Evolutionary conservation across 257 asterid species (phyloP).

Genomic region (Nicotiana noctiflora): DNA sequence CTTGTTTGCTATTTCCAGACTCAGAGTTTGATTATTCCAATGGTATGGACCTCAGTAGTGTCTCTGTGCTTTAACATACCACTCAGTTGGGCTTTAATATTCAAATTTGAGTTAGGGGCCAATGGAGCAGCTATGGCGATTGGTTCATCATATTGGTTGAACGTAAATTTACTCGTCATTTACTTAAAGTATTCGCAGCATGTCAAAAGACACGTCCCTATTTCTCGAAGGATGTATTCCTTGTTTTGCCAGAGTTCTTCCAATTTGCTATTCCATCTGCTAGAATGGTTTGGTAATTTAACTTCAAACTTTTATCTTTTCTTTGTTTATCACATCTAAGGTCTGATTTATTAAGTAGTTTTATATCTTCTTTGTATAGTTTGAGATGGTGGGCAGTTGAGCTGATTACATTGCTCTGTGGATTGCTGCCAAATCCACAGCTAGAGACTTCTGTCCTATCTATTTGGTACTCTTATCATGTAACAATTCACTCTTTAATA

Average conservation of each 20-base stretch:
- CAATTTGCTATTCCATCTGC: conserved; percentile 28
- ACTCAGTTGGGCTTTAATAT: conserved; percentile 58
- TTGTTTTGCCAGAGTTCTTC: conserved; percentile 41
- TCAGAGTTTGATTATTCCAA: conserved; percentile 68
- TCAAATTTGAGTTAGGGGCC: conserved; percentile 48
- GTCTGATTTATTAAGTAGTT: too few species aligned
- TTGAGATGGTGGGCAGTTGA: conserved; percentile 79
- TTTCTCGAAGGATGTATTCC: conserved; percentile 36
- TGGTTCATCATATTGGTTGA: conserved; percentile 64
- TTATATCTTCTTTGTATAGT: conserved; percentile 13
- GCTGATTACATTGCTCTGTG: conserved; percentile 54
- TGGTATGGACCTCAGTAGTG: conserved; percentile 55
- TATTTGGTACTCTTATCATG: conserved; percentile 33
- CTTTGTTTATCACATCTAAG: too few species aligned
- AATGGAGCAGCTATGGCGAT: conserved; percentile 70
- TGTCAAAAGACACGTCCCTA: conserved; percentile 35
- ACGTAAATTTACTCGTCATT: conserved; percentile 40
- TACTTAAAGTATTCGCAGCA: conserved; percentile 52
- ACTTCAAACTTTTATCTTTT: background rate
- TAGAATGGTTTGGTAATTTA: conserved; percentile 67
- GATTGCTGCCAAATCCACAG: conserved; percentile 64
- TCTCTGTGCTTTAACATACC: conserved; percentile 44
- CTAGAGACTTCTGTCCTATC: conserved; percentile 68
- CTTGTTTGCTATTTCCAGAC: conserved; percentile 59
- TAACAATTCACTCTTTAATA: too few species aligned